Base-by-base conservation (phyloP, 208 protist species). In the Leishmania amazonensis region DNA sequence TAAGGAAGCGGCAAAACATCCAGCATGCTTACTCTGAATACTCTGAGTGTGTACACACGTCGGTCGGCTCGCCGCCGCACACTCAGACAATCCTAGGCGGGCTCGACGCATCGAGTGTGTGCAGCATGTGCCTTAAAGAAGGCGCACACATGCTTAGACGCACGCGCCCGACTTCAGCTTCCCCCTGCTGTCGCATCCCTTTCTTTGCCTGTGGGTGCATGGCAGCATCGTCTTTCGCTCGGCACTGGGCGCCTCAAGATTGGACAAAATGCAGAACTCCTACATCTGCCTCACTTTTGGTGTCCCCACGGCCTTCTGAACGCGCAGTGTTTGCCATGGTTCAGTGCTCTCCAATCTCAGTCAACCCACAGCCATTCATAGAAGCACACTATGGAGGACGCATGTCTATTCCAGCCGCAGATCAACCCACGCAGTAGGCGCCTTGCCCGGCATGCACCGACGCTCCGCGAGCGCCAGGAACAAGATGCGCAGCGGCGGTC, bases 371-470 rank as follows among this genome's bases (percentile, higher is more conserved):
- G 28, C 42, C 68, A 65, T 45, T 60, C 9, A 64, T 64, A 60
- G 74, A 64, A 6, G 74, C 13, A 17, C 54, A n/a, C 17, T 8
- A 81, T 81, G 82, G 57, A 81, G 13, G 31, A 79, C 3, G 72
- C 76, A 38, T 81, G 79, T 42, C 62, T 78, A 31, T 85, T 85
- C 54, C 82, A 79, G 49, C 82, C 82, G 58, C 78, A 81, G 28
- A 80, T 85, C 78, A 85, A 85, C 54, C 31, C 82, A 57, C 82
- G 74, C 58, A 85, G 82, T 67, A 75, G 82, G 51, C 82, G 60
- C 45, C 72, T 85, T 17, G 82, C 82, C n/a, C 76, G 82, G 53
- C 40, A 81, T 76, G 82, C 82, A 21, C 82, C 82, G 21, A 81
- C 82, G 15, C 72, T 85, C 64, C 82, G 82, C 15, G 82, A 85